Evolutionary conservation across 164 flowering plant genomes (phyloP).

Genomic region (Hamamelis virginiana): DNA sequence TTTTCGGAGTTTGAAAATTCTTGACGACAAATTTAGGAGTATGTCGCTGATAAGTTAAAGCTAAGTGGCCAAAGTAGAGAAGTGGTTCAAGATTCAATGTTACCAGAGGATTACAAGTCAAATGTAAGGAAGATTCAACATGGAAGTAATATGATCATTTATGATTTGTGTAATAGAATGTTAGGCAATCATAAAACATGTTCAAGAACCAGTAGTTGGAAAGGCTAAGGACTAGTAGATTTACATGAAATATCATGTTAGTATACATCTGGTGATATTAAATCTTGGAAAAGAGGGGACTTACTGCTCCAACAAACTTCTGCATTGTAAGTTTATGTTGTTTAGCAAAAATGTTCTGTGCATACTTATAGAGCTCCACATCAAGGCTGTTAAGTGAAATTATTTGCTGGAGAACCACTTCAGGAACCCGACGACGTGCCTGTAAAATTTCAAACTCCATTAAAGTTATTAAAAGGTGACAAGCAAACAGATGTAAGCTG

Average conservation of each 20-base stretch:
- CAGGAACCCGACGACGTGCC: conserved; percentile 72
- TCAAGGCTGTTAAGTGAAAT: conserved; percentile 74
- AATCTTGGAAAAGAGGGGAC: conserved; percentile 13
- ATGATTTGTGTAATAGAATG: neutral
- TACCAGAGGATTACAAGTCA: neutral
- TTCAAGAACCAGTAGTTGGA: neutral
- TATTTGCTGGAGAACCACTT: conserved; percentile 59
- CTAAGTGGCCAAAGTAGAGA: neutral
- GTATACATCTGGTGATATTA: neutral
- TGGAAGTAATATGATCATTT: neutral
- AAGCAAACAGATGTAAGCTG: neutral
- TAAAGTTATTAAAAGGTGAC: neutral
- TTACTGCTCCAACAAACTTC: conserved; percentile 31
- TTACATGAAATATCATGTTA: neutral
- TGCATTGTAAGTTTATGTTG: conserved; percentile 39
- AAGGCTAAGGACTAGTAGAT: neutral
- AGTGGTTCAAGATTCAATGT: neutral
- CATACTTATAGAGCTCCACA: conserved; percentile 82
- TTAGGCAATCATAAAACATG: neutral
- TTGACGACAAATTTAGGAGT: no score
- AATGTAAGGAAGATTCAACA: neutral
- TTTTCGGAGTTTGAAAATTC: neutral
- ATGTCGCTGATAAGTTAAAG: no score
- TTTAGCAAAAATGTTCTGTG: conserved; percentile 55
- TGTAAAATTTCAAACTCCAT: conserved; percentile 28